A percentile compares a stretch with the other conserved stretches of the same genome.
Evolutionary conservation across 345 rosid species (phyloP).

Genomic region (Dipteronia dyeriana): DNA sequence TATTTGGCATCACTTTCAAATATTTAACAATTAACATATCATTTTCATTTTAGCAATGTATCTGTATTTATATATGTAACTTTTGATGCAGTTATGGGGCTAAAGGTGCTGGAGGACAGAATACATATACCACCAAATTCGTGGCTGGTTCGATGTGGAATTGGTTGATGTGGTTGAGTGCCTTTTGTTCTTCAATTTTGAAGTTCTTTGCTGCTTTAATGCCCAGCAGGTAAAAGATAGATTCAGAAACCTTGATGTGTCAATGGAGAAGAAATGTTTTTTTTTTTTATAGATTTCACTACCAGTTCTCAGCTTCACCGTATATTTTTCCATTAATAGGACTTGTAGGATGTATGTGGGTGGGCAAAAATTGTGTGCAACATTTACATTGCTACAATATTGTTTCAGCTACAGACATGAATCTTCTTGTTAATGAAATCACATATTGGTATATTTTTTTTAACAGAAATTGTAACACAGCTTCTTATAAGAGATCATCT

Average conservation of each 20-base stretch:
- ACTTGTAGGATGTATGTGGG: neutral
- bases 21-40: neutral
- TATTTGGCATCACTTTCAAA: neutral
- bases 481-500: neutral
- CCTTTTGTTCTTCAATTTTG: neutral
- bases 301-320: neutral
- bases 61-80: neutral
- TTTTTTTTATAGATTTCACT: neutral
- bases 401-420: neutral
- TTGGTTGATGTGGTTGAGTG: constrained; percentile 37
- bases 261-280: neutral
- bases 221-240: neutral
- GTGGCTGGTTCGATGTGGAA: constrained; percentile 69
- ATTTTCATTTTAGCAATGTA: neutral
- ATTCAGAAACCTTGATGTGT: neutral
- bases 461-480: neutral
- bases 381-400: neutral
- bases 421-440: too few species aligned
- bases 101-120: constrained; percentile 39
- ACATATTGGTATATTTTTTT: neutral
- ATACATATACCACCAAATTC: constrained; percentile 66
- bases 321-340: neutral
- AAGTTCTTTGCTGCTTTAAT: neutral
- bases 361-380: neutral
- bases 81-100: constrained; percentile 50